A percentile compares a stretch with the other conserved stretches of the same genome.
phyloP scores from a whole-genome alignment of 192 early-diverging fungal genomes.

The Anaeromyces robustus region DNA sequence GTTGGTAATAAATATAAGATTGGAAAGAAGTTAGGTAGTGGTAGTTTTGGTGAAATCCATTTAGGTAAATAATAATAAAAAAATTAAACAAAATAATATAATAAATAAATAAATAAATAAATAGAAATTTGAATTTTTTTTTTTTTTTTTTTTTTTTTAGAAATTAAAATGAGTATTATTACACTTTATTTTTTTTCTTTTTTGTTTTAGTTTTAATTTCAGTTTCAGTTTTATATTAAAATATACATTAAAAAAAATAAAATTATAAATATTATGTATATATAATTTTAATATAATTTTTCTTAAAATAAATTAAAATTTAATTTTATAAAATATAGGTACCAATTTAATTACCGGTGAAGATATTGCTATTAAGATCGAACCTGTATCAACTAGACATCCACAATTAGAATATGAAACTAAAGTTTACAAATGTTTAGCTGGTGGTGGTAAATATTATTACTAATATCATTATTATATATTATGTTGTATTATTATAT shows the following conservation, averaged over 20 bases:
- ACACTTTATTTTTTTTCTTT: no score
- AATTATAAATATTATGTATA: no score
- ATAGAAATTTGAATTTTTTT: no score
- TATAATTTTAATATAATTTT: no score
- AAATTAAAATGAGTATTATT: background rate
- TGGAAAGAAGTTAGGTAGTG: slow-evolving; percentile 89
- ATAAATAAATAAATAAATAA: no score
- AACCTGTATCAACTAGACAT: slow-evolving; percentile 84
- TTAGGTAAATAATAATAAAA: slow-evolving; percentile 66
- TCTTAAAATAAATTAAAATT: no score
- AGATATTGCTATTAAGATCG: slow-evolving; percentile 96
- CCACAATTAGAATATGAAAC: slow-evolving; percentile 96
- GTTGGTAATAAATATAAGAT: slow-evolving; percentile 90
- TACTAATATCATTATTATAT: no score
- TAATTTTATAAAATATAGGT: no score
- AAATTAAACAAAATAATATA: no score
- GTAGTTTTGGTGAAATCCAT: slow-evolving; percentile 96
- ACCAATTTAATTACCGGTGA: slow-evolving; percentile 79
- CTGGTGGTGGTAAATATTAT: slow-evolving; percentile 49
- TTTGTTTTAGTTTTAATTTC: no score
- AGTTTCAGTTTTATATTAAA: no score
- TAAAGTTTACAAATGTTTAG: slow-evolving; percentile 84
- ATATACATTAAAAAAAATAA: no score
- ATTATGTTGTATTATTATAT: background rate
- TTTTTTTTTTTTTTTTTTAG: slow-evolving; percentile 1